Evolutionary conservation across 352 stramenopile species (phyloP), one percentile per base, ranked within the genome.

Genomic region (Globisporangium apiculatum): DNA sequence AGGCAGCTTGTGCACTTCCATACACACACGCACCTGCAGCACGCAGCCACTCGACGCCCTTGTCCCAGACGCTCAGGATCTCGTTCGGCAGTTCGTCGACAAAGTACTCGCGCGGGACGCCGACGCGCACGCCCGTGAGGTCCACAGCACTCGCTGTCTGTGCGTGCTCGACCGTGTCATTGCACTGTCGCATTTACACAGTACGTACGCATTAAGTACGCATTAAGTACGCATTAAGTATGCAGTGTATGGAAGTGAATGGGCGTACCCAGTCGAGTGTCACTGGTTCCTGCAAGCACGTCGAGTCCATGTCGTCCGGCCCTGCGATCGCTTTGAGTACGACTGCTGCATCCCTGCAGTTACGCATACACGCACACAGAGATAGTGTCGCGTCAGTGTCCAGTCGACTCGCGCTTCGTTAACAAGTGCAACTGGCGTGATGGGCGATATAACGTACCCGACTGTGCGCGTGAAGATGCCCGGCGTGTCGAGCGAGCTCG

Each of bases 401-500:
- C 24, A 31, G 24, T 31, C 40, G 40, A 43, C 40, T 42, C 50
- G 50, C 35, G 8, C 24, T 31, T 31, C 24, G 24, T 31, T 31
- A 31, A 31, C 24, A 31, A 31, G 24, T 31, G 24, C 24, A 31
- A 2, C 24, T 31, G 24, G 2, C 24, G 24, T 31, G 24, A 31
- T 31, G 24, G 24, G 24, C 24, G 15, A 43, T 11, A 37, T 18
- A 70, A 67, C 56, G 49, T 63, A 88, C 82, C 73, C 78, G 31
- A 96, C 80, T 36, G 79, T 95, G 58, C 80, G 80, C 3, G 89
- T 75, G 24, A 99, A 83, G 58, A 99, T 87, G 12, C 97, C 97
- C 0, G 97, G 83, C 0, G 92, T 98, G 75, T 99, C 97, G 31
- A 99, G 77, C 15, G 92, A 98, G 38, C 88, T 98, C 4, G 94